Conservation (phyloP, 2,329 filamentous ascomycete genomes). For the Magnaporthales sp. region DNA sequence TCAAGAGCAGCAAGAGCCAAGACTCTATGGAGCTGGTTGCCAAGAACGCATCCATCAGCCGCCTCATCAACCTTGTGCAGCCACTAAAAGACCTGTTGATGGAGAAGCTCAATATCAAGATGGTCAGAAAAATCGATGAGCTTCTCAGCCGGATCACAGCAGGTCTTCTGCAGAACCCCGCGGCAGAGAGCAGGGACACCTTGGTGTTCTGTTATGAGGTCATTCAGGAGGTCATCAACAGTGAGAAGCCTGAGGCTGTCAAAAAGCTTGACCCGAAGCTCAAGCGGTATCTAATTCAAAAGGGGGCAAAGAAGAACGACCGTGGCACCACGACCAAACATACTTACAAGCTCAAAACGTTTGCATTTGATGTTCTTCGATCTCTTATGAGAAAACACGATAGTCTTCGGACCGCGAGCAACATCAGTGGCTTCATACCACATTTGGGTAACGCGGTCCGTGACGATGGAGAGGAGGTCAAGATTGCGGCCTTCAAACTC, state of each 20-base stretch:
- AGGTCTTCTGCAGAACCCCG: conserved; percentile 75
- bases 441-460: conserved; percentile 83
- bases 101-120: conserved; percentile 75
- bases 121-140: conserved; percentile 85
- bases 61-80: conserved; percentile 65
- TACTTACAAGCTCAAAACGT: conserved; percentile 79
- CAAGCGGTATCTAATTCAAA: conserved; percentile 72
- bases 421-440: conserved; percentile 78
- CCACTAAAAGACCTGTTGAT: conserved; percentile 71
- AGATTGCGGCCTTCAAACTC: conserved; percentile 79
- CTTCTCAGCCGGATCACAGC: conserved; percentile 74
- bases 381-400: conserved; percentile 82
- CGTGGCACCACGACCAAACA: conserved; percentile 68
- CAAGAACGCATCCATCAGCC: conserved; percentile 66
- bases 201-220: conserved; percentile 95
- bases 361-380: conserved; percentile 79
- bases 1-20: conserved; percentile 96
- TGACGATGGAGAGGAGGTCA: conserved; percentile 83
- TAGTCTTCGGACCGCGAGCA: conserved; percentile 66
- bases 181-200: conserved; percentile 69
- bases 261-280: conserved; percentile 53
- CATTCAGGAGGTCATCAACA: conserved; percentile 75
- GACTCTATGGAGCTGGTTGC: conserved; percentile 94
- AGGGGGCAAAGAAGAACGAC: conserved; percentile 65
- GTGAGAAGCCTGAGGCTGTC: conserved; percentile 40